Conservation (phyloP, 2,329 filamentous ascomycete species). For the Aspergillus pseudoglaucus region DNA sequence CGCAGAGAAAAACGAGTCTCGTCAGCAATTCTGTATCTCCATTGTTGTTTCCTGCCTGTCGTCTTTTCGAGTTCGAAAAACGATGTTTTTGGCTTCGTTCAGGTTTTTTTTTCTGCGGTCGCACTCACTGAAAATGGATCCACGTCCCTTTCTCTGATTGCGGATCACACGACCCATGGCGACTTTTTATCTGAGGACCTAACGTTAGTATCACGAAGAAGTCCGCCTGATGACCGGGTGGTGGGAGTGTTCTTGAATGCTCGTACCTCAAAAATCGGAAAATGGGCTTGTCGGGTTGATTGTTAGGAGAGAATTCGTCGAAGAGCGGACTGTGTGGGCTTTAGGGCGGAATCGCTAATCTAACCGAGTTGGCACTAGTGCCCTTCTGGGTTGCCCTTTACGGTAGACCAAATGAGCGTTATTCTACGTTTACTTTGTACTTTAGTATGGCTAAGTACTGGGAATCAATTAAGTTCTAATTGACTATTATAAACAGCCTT, state of each 20-base stretch:
- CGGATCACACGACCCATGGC: slow-evolving; percentile 65
- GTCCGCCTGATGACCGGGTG: slow-evolving; percentile 22
- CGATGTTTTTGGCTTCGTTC: not conserved
- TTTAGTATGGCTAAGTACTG: too few relatives aligned
- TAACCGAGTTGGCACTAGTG: slow-evolving; percentile 34
- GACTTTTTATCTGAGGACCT: slow-evolving; percentile 33
- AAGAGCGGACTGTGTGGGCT: slow-evolving; percentile 38
- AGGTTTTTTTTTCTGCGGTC: slow-evolving; percentile 26
- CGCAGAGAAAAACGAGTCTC: slow-evolving; percentile 14
- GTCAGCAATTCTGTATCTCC: slow-evolving; percentile 26
- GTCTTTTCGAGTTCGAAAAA: slow-evolving; percentile 2
- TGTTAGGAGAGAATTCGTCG: slow-evolving; percentile 33
- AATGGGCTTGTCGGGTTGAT: slow-evolving; percentile 37
- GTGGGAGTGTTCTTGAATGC: slow-evolving; percentile 20
- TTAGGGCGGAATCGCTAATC: slow-evolving; percentile 42
- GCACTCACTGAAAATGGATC: slow-evolving; percentile 67
- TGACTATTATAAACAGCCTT: too few relatives aligned
- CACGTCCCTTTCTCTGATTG: slow-evolving; percentile 72
- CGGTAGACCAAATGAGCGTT: too few relatives aligned
- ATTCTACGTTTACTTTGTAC: too few relatives aligned
- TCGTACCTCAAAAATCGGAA: slow-evolving; percentile 39
- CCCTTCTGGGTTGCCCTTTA: slow-evolving; percentile 5
- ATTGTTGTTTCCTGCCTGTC: slow-evolving; percentile 3
- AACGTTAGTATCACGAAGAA: slow-evolving; percentile 29
- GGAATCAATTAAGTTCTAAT: too few relatives aligned